Conservation (phyloP, 345 rosid species). For the Luvunga scandens region DNA sequence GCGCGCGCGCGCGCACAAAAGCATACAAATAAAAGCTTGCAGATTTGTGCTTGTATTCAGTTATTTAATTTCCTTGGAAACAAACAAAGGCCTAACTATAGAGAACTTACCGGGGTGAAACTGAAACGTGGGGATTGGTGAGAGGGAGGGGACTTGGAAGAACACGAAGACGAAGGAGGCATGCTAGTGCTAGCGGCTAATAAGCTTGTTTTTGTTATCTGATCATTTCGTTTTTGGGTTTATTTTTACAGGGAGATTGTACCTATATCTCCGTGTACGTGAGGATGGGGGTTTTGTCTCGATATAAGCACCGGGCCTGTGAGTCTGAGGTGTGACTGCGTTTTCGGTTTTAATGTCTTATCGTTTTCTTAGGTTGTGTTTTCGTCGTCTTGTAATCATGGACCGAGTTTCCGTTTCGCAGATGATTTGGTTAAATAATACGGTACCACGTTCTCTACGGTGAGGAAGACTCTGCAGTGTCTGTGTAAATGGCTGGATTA, state of each 20-base stretch:
- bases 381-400: slow-evolving; percentile 54
- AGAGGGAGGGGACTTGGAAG: slow-evolving; percentile 49
- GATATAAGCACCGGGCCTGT: neutral
- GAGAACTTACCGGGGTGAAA: slow-evolving; percentile 73
- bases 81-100: neutral
- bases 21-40: neutral
- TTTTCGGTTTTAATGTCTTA: slow-evolving; percentile 22
- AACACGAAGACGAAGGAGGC: slow-evolving; percentile 65
- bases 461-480: neutral
- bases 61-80: slow-evolving; percentile 12
- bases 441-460: no score
- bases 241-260: slow-evolving; percentile 1
- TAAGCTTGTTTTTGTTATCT: neutral
- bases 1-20: no score
- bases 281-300: neutral
- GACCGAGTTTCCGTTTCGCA: slow-evolving; percentile 14
- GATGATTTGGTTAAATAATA: neutral
- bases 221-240: neutral
- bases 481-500: neutral
- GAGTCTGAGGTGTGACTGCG: neutral
- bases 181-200: slow-evolving; percentile 17
- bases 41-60: no score
- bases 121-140: slow-evolving; percentile 56
- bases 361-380: slow-evolving; percentile 28
- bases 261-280: neutral